Evolutionary conservation across 2,329 filamentous ascomycete species (phyloP), one percentile per base, ranked within the genome.

Genomic region (Colletotrichum endophyticum): DNA sequence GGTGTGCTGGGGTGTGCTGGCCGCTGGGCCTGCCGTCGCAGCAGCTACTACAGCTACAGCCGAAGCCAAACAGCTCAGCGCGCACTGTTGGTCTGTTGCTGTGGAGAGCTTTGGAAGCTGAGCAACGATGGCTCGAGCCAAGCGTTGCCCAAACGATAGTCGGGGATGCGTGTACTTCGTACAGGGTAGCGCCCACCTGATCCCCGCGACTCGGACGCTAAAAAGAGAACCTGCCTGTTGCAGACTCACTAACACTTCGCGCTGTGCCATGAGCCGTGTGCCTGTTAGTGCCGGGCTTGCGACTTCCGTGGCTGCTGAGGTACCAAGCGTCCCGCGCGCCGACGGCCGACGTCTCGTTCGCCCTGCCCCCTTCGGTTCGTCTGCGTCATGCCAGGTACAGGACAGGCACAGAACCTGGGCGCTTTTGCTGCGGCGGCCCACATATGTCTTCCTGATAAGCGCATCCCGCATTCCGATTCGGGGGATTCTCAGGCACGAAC

Each of bases 341-440:
- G 27, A 61, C 27, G 57, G 57, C 57, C 30, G 30, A 34, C 59
- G 27, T 62, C 27, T 62, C 59, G 59, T 22, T 62, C 59, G 30
- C 59, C 59, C 59, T 62, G 59, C 59, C 32, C 32, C 56, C 36
- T 57, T 13, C 19, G 28, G 28, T 62, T 62, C 62, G 36, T 67
- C 69, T 73, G 73, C 73, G 73, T 72, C 73, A 75, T 72, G 73
- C 62, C 73, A 75, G 73, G 73, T 59, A 75, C 73, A 62, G 59
- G 19, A 34, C 63, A 61, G 61, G 22, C 15, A 66, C 27, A 25
- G 34, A 39, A 34, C 15, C 66, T 22, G 22, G 6, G 19, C 36
- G 28, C 66, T 70, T 56, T 73, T 71, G 30, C 57, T 44, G n/a
- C 15, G 32, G 22, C 11, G 19, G 4, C 13, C 72, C 72, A 64